phyloP scores from a whole-genome alignment of 257 asterid genomes.

The Forsythia suspensa region DNA sequence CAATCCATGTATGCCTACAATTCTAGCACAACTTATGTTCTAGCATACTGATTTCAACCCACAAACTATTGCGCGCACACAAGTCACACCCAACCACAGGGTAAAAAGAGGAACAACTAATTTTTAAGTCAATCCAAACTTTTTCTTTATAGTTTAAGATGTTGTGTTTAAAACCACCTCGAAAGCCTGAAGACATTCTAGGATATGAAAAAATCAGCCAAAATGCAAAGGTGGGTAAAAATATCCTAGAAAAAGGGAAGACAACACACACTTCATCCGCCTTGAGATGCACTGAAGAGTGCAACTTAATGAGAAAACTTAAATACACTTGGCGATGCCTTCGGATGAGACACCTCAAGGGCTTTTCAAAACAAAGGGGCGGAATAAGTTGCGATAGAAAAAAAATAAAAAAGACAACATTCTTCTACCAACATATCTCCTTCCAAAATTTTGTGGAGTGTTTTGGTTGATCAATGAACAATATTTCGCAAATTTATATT shows the following conservation, averaged over 20 bases:
- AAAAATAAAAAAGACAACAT: background rate
- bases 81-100: background rate
- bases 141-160: background rate
- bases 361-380: too few species aligned
- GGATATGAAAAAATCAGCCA: background rate
- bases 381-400: background rate
- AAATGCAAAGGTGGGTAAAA: background rate
- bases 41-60: background rate
- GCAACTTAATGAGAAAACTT: background rate
- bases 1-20: background rate
- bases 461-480: background rate
- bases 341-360: too few species aligned
- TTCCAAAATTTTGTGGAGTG: background rate
- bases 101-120: background rate
- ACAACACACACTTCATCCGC: background rate
- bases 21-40: background rate
- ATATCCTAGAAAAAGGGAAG: background rate
- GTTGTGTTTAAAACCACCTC: background rate
- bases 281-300: background rate
- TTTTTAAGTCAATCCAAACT: background rate
- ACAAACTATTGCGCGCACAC: background rate
- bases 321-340: background rate
- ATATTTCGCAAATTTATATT: background rate
- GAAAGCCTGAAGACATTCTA: background rate
- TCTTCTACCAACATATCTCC: too few species aligned